Evolutionary conservation across 768 basidiomycete species (phyloP).

Genomic region (Lactarius vividus): DNA sequence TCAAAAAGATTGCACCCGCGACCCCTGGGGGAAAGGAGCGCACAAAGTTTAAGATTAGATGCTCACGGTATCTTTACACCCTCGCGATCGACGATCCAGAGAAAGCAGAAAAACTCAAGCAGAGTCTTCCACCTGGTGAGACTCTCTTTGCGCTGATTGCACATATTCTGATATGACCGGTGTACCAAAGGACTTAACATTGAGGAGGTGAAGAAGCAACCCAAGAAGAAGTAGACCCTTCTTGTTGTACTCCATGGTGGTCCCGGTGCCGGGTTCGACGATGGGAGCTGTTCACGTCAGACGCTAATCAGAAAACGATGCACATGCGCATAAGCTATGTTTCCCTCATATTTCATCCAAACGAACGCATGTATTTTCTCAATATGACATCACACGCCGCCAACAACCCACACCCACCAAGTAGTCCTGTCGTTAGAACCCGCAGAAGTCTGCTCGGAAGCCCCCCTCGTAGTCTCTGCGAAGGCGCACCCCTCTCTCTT

Average conservation of each 20-base stretch:
- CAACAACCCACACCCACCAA: constrained; percentile 20
- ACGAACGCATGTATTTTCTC: constrained; percentile 10
- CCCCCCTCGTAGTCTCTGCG: neutral
- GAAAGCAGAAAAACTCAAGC: constrained; percentile 97
- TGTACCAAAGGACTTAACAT: constrained; percentile 59
- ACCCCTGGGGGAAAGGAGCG: constrained; percentile 66
- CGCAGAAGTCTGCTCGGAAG: constrained; percentile 18
- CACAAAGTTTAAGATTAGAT: constrained; percentile 99
- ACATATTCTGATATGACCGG: neutral
- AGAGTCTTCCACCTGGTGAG: constrained; percentile 92
- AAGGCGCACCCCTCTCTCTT: neutral
- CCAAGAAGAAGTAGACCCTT: constrained; percentile 62
- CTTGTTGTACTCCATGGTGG: constrained; percentile 8
- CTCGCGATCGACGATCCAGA: constrained; percentile 92
- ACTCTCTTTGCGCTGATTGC: constrained; percentile 16
- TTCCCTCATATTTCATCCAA: constrained; percentile 4
- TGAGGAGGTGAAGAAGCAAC: constrained; percentile 63
- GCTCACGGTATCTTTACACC: constrained; percentile 97
- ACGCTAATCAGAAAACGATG: constrained; percentile 14
- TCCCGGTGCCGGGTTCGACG: neutral
- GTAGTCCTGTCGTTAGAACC: constrained; percentile 5
- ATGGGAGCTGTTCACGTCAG: constrained; percentile 11
- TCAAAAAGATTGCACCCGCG: constrained; percentile 87
- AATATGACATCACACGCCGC: constrained; percentile 9
- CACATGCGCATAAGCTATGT: constrained; percentile 14